These are phyloP conservation scores for Leishmania guyanensis DNA, from an alignment of 208 protist species.

Conservation along the genomic window DNA sequence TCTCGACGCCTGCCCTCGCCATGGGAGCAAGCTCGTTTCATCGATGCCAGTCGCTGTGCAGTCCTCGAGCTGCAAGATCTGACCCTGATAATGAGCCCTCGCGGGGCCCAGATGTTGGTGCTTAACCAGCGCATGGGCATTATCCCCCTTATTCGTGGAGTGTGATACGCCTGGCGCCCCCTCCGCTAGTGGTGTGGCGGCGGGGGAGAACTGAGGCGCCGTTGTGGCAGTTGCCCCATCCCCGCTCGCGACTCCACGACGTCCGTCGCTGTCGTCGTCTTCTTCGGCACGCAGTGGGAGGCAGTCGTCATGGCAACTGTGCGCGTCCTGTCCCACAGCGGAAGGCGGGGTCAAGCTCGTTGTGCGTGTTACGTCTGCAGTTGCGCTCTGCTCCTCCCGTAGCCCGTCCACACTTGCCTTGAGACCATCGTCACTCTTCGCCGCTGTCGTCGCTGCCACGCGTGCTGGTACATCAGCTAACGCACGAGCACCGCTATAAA, in stretches of 20 bases:
- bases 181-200: not conserved
- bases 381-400: not conserved
- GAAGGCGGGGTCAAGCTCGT: not conserved
- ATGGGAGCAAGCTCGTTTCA: not conserved
- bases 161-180: not conserved
- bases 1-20: not conserved
- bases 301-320: not conserved
- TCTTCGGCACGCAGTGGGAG: not conserved
- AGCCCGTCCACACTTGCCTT: not conserved
- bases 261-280: not conserved
- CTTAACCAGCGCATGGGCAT: not conserved
- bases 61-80: slow-evolving; percentile 5
- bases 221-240: not conserved
- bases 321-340: not conserved
- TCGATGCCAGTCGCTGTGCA: not conserved
- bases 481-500: not conserved
- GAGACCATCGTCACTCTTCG: not conserved
- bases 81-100: not conserved
- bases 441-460: not conserved
- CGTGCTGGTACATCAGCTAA: not conserved
- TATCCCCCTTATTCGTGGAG: not conserved
- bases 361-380: not conserved
- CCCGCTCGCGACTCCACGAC: not conserved
- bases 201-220: not conserved
- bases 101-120: not conserved